Conservation (phyloP, 495 filamentous ascomycete species). For the Daldinia caldariorum region DNA sequence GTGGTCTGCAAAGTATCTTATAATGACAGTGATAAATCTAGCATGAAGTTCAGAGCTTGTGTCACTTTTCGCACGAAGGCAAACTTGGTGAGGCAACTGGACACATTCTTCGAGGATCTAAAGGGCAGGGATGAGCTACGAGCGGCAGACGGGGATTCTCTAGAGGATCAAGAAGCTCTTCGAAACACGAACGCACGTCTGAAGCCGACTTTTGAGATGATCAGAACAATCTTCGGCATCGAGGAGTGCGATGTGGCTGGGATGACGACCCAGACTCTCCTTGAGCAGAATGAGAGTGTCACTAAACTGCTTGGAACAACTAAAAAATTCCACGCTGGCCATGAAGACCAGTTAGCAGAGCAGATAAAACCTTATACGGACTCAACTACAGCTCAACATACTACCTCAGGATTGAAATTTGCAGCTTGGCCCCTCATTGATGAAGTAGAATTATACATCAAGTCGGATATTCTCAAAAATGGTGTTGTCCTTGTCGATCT, state of each 20-base stretch:
- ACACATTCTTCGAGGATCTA: neutral
- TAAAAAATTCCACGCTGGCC: neutral
- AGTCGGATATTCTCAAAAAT: neutral
- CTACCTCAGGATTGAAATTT: neutral
- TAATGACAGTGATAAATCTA: neutral
- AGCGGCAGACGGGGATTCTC: neutral
- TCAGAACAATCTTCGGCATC: neutral
- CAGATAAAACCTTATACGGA: conserved; percentile 1
- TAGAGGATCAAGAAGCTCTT: neutral
- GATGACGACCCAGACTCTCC: neutral
- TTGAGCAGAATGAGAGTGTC: neutral
- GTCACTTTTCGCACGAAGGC: neutral
- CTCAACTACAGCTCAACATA: neutral
- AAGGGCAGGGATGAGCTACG: neutral
- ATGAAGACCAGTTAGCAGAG: neutral
- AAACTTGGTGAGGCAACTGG: neutral
- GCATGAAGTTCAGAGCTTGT: neutral
- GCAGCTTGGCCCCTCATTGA: neutral
- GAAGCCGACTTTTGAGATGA: neutral
- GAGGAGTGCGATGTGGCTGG: neutral
- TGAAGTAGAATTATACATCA: neutral
- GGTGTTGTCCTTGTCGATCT: neutral
- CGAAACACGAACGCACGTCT: neutral
- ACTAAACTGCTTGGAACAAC: neutral
- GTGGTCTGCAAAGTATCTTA: neutral